Percentiles rank a stretch among this genome's conserved stretches.
Conservation (phyloP, 139 green algal genomes). For the Dunaliella primolecta region DNA sequence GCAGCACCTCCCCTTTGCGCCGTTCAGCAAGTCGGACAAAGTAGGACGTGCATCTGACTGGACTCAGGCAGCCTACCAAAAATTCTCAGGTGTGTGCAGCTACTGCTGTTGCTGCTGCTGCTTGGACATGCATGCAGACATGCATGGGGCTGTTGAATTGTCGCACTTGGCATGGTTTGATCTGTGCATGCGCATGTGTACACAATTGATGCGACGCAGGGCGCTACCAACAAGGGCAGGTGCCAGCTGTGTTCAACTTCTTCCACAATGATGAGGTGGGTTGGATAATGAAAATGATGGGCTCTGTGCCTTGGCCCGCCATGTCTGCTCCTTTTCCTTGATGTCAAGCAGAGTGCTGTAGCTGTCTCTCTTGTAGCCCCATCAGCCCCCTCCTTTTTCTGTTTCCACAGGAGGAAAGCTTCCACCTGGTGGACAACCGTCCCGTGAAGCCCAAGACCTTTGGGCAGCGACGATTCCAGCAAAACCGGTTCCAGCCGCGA, state of each 20-base stretch:
- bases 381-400: neutral
- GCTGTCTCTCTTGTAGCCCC: neutral
- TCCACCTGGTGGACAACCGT: constrained; percentile 94
- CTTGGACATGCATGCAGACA: no score
- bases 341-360: neutral
- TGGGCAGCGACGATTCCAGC: constrained; percentile 59
- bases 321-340: neutral
- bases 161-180: no score
- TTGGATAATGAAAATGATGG: neutral
- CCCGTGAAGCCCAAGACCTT: constrained; percentile 63
- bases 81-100: constrained; percentile 40
- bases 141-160: no score
- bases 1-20: constrained; percentile 91
- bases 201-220: no score
- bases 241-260: constrained; percentile 90
- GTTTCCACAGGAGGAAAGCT: constrained; percentile 80
- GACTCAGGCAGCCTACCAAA: constrained; percentile 51
- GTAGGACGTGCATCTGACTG: constrained; percentile 77
- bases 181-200: no score
- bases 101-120: no score
- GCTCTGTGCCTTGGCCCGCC: neutral
- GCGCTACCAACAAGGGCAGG: constrained; percentile 30
- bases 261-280: constrained; percentile 88
- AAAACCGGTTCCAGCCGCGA: constrained; percentile 43
- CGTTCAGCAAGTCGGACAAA: constrained; percentile 90